Evolutionary conservation across 352 stramenopile genomes (phyloP), one percentile per base, ranked within the genome.

Genomic region (Thraustochytrium striatum): DNA sequence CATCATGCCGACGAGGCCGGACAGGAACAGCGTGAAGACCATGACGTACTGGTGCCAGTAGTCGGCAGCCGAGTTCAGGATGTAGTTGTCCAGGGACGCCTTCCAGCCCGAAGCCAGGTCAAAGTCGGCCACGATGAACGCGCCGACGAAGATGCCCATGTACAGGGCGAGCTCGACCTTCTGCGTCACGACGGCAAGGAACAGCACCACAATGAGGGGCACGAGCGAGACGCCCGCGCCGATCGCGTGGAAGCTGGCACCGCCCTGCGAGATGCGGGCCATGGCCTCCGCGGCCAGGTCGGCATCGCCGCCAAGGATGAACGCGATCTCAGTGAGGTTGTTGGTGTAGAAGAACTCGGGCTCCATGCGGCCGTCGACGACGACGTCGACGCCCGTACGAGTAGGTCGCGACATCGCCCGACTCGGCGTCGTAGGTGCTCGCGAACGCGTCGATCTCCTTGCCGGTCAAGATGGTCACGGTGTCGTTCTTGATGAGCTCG

Each of bases 1-100:
- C 47, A 87, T 80, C 21, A 86, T 62, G 16, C 84, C 84, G 3
- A 87, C 82, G 1, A 88, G 57, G 52, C 85, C 86, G 38, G 84
- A 70, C 58, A 90, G 84, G 78, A 90, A 89, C 47, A 90, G 82
- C 44, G 84, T 87, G 68, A 90, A 90, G 0, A 89, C 55, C 55
- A 85, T 83, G 33, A 89, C 83, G 30, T 82, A 87, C 50, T 57
- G 80, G 44, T 88, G 83, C 43, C 83, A 79, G 53, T 55, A 61
- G 68, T 83, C 65, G 2, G 75, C 70, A 28, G 88, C 47, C 21
- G 85, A 79, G 35, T 85, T 57, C 35, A 89, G 81, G 38, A 90
- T 81, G 57, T 88, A 87, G 25, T 78, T 84, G 55, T 86, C 80
- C 0, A 90, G 59, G 36, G 82, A 79, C 3, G 57, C 50, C 32